Conservation (phyloP, 202 grass and related monocot species). For the Setaria italica region DNA sequence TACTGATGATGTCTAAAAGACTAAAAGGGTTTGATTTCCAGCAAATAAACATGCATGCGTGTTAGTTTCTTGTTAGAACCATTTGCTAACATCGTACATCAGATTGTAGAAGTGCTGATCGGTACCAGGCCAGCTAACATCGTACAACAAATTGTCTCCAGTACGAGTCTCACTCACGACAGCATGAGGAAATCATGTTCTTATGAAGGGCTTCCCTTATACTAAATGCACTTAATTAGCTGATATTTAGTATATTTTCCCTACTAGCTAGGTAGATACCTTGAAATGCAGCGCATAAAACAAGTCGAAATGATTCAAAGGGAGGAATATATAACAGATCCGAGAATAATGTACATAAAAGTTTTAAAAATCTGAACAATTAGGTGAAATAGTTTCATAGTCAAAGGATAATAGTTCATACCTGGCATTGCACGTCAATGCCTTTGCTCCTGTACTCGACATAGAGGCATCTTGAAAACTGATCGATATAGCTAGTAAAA, state of each 20-base stretch:
- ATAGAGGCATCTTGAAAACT: constrained; percentile 82
- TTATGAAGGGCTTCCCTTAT: background rate
- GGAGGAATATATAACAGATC: background rate
- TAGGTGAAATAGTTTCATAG: background rate
- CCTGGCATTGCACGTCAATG: constrained; percentile 98
- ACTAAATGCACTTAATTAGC: background rate
- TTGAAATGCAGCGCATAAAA: background rate
- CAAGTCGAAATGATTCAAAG: background rate
- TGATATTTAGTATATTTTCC: background rate
- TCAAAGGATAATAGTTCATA: constrained; percentile 40
- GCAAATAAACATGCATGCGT: background rate
- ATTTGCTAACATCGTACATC: background rate
- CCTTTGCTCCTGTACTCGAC: constrained; percentile 91
- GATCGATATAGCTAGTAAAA: constrained; percentile 69
- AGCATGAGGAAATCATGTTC: background rate
- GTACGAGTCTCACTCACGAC: background rate
- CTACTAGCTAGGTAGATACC: background rate
- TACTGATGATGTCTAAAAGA: too few relatives aligned
- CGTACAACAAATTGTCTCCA: background rate
- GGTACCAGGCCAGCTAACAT: background rate
- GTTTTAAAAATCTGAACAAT: background rate
- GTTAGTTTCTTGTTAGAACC: background rate
- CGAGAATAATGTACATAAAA: background rate
- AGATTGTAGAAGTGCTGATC: background rate
- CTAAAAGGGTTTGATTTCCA: background rate